Base-by-base conservation (phyloP, 306 rosid genomes). In the Pyrus pyrifolia region DNA sequence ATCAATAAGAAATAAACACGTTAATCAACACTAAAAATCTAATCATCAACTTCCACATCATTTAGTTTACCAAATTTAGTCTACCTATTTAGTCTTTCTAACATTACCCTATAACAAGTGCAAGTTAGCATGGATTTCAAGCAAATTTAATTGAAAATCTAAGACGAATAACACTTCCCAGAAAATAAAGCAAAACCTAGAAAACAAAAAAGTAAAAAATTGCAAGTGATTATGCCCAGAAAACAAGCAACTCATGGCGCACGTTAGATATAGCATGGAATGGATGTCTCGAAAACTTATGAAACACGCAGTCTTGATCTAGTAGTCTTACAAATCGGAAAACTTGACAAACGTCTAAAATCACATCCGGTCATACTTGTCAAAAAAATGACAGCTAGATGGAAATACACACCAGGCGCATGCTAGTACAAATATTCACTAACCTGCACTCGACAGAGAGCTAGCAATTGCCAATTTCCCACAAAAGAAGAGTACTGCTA, bases 41-140 rank as follows among this genome's bases (percentile, higher is more conserved):
- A 38, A 38, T 38, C 8, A 35, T 35, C 42, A 38, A 38, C 42
- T 38, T 38, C 0, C 42, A 38, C 42, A 1, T 38, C 42, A 38
- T 38, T 38, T 38, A 38, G 10, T 7, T 38, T 38, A 7, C 40
- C 2, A 35, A 35, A 35, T 35, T 35, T 35, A 6, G 9, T 35
- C 8, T 35, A 6, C 40, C 40, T 2, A 35, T 35, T 35, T 35
- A 7, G 40, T 35, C 0, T 38, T 38, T 38, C 42, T 38, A 38
- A 38, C 2, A 38, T 38, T 38, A 38, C 10, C 10, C 42, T 7
- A 38, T 72, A 42, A 38, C 18, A 76, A 70, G 57, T 83, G 67
- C 78, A 71, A 75, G 72, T 64, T 23, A 44, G 76, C 83, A 78
- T 83, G 59, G 81, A 71, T 78, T 86, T 77, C 83, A 82, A 67